phyloP scores from a whole-genome alignment of 2,329 filamentous ascomycete genomes.

The Chaetomiaceae sp. region DNA sequence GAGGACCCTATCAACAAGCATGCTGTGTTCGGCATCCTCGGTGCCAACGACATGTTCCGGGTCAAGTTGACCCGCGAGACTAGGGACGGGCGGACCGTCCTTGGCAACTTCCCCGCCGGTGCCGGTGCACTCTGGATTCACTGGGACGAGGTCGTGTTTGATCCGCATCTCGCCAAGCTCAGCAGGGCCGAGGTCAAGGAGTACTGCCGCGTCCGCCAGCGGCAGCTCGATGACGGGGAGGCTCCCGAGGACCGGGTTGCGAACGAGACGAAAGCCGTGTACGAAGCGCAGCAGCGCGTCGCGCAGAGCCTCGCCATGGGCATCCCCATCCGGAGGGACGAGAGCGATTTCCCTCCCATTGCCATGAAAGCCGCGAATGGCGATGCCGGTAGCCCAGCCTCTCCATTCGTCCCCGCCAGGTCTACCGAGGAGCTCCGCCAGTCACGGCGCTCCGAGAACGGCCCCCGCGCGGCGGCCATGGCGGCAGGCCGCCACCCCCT shows the following conservation, averaged over 20 bases:
- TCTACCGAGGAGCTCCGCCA: slow-evolving; percentile 11
- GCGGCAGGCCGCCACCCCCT: slow-evolving; percentile 29
- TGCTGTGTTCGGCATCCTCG: slow-evolving; percentile 59
- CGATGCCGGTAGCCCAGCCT: neutral
- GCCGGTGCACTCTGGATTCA: slow-evolving; percentile 59
- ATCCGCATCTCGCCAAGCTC: slow-evolving; percentile 50
- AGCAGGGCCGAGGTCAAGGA: slow-evolving; percentile 51
- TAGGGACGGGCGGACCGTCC: slow-evolving; percentile 53
- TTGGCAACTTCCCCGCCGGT: slow-evolving; percentile 57
- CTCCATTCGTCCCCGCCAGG: slow-evolving; percentile 3
- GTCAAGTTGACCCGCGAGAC: slow-evolving; percentile 59
- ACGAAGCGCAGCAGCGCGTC: slow-evolving; percentile 40
- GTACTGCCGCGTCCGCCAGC: slow-evolving; percentile 58
- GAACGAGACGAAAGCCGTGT: slow-evolving; percentile 51
- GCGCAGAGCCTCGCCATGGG: slow-evolving; percentile 15
- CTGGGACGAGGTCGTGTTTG: slow-evolving; percentile 58
- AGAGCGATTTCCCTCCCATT: slow-evolving; percentile 10
- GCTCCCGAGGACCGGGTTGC: slow-evolving; percentile 40
- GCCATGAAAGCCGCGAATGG: slow-evolving; percentile 19
- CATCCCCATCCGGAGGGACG: slow-evolving; percentile 21
- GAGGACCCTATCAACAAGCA: slow-evolving; percentile 48
- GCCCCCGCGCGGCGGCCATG: slow-evolving; percentile 26
- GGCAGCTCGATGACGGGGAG: slow-evolving; percentile 53
- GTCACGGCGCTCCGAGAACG: slow-evolving; percentile 10
- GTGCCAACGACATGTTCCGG: slow-evolving; percentile 60